These are phyloP conservation scores for Alternaria conjuncta DNA, from an alignment of 2,329 filamentous ascomycete species.

Conservation along the genomic window DNA sequence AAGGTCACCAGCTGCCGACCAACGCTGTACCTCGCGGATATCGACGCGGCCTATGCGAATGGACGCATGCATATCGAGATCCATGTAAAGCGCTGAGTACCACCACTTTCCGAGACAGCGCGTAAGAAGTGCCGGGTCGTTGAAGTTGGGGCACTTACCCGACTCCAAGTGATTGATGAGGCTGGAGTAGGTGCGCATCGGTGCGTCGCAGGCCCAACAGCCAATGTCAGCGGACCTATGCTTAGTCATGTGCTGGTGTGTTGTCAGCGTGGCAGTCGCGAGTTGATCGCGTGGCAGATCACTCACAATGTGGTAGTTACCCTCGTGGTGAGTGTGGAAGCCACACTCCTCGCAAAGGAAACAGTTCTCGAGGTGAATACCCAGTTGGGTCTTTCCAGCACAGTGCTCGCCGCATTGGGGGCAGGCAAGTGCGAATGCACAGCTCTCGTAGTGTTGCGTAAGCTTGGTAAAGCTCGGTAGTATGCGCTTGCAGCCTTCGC, in stretches of 20 bases:
- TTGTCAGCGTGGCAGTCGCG: constrained; percentile 1
- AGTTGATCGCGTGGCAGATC: background rate
- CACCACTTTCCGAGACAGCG: constrained; percentile 41
- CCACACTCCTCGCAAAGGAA: constrained; percentile 30
- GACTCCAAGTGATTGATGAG: constrained; percentile 56
- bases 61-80: constrained; percentile 42
- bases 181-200: constrained; percentile 33
- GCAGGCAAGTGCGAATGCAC: constrained; percentile 26
- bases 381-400: constrained; percentile 25
- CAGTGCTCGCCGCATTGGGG: constrained; percentile 26
- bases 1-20: constrained; percentile 32
- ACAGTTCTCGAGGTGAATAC: constrained; percentile 30
- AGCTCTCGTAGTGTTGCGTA: constrained; percentile 29
- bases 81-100: constrained; percentile 45
- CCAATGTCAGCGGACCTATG: constrained; percentile 24
- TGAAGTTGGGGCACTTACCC: constrained; percentile 71
- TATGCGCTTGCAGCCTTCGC: constrained; percentile 37
- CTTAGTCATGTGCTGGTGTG: constrained; percentile 38
- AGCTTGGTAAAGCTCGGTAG: constrained; percentile 39
- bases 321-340: constrained; percentile 29
- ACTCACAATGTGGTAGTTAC: constrained; percentile 32
- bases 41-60: constrained; percentile 34
- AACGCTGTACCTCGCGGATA: constrained; percentile 25
- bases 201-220: constrained; percentile 35
- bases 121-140: constrained; percentile 56